phyloP scores from a whole-genome alignment of 345 rosid genomes.

The Pelargonium nanum region DNA sequence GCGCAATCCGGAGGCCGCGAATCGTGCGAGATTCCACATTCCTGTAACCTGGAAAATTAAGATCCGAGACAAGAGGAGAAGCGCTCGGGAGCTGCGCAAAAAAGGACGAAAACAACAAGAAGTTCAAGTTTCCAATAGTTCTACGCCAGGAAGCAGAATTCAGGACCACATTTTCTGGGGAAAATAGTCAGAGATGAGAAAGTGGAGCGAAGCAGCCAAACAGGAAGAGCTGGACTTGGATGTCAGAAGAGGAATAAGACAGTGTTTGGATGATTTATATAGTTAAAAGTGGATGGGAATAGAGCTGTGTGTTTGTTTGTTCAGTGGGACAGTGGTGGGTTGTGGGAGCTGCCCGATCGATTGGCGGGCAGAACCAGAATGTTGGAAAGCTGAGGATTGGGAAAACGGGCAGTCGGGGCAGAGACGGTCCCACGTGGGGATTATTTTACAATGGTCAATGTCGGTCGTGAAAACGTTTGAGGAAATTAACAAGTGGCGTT shows the following conservation, averaged over 20 bases:
- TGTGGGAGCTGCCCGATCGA: slow-evolving; percentile 19
- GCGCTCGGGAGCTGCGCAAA: not conserved
- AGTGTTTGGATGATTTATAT: not conserved
- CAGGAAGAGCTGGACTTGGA: not conserved
- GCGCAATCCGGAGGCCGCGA: slow-evolving; percentile 29
- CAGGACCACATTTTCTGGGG: not conserved
- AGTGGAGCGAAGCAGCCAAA: not conserved
- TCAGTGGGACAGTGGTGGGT: not conserved
- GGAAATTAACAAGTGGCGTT: too few relatives aligned
- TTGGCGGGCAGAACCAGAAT: slow-evolving; percentile 21
- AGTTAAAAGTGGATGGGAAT: not conserved
- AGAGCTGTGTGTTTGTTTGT: too few relatives aligned
- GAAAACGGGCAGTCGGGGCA: too few relatives aligned
- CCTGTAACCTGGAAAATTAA: slow-evolving; percentile 4
- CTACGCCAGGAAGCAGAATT: too few relatives aligned
- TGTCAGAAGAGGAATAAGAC: slow-evolving; percentile 5
- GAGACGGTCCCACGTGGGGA: not conserved
- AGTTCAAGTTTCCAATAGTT: not conserved
- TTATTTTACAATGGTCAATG: not conserved
- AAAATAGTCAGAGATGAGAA: not conserved
- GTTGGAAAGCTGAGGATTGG: slow-evolving; percentile 5
- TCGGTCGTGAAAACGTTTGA: not conserved
- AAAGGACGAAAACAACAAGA: not conserved
- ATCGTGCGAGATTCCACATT: slow-evolving; percentile 59
- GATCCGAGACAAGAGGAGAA: not conserved